phyloP scores from a whole-genome alignment of 192 early-diverging fungal genomes.

The Physocladia obscura region DNA sequence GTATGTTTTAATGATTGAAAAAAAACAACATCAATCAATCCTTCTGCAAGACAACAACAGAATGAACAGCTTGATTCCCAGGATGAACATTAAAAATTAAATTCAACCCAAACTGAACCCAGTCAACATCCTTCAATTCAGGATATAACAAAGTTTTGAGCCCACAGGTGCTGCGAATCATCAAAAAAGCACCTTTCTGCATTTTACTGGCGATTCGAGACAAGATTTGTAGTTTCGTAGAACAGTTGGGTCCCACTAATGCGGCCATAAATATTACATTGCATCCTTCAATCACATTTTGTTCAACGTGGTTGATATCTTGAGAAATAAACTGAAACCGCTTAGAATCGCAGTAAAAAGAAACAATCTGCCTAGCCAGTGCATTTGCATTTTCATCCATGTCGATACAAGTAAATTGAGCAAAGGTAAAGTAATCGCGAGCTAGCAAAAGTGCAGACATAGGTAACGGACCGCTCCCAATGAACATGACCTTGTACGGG shows the following conservation, averaged over 20 bases:
- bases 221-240: neutral
- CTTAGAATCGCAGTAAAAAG: neutral
- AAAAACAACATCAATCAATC: no score
- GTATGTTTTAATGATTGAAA: no score
- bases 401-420: neutral
- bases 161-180: neutral
- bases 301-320: neutral
- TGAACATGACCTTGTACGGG: neutral
- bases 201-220: neutral
- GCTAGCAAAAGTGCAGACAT: neutral
- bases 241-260: neutral
- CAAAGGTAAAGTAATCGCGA: neutral
- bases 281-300: neutral
- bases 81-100: neutral
- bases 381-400: neutral
- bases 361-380: neutral
- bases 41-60: conserved; percentile 9
- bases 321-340: neutral
- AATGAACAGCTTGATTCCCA: neutral
- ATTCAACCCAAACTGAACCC: neutral
- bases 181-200: neutral
- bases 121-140: neutral
- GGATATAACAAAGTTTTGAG: neutral
- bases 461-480: neutral
- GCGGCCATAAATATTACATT: neutral